These are phyloP conservation scores for Tulasnella sp. DNA, from an alignment of 768 basidiomycete genomes.

Conservation along the genomic window DNA sequence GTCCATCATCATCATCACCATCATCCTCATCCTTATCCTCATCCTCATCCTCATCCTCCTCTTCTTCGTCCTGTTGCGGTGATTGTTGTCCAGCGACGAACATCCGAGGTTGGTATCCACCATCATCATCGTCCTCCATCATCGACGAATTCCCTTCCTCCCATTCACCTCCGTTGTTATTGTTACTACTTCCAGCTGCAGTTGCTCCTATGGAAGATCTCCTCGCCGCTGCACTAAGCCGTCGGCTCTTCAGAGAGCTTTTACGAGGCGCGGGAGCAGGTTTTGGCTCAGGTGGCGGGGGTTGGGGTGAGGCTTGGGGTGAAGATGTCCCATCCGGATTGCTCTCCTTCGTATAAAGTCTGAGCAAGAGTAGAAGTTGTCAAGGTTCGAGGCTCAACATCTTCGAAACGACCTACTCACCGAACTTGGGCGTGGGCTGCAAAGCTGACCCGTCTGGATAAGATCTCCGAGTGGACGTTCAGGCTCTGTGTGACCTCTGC, in stretches of 20 bases:
- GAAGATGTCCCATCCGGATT: not conserved
- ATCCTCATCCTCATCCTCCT: not conserved
- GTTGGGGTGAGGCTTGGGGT: not conserved
- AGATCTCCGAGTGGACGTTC: conserved; percentile 6
- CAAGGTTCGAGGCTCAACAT: too few species aligned
- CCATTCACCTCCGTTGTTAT: not conserved
- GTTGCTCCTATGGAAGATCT: not conserved
- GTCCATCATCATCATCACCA: not conserved
- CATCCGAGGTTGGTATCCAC: conserved; percentile 1
- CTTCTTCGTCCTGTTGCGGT: not conserved
- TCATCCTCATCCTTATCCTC: not conserved
- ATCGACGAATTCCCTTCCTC: conserved; percentile 14
- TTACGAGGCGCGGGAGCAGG: not conserved
- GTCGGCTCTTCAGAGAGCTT: not conserved
- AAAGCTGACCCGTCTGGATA: conserved; percentile 16
- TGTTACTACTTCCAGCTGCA: too few species aligned
- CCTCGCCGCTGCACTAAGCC: too few species aligned
- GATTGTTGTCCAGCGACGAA: conserved; percentile 1
- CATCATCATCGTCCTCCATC: conserved; percentile 2
- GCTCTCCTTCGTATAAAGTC: conserved; percentile 8
- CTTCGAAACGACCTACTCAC: not conserved
- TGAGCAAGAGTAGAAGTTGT: not conserved
- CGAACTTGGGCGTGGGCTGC: conserved; percentile 17
- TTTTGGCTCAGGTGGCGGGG: not conserved
- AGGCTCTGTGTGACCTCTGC: not conserved